phyloP scores from a whole-genome alignment of 306 rosid species.

The Vicia villosa region DNA sequence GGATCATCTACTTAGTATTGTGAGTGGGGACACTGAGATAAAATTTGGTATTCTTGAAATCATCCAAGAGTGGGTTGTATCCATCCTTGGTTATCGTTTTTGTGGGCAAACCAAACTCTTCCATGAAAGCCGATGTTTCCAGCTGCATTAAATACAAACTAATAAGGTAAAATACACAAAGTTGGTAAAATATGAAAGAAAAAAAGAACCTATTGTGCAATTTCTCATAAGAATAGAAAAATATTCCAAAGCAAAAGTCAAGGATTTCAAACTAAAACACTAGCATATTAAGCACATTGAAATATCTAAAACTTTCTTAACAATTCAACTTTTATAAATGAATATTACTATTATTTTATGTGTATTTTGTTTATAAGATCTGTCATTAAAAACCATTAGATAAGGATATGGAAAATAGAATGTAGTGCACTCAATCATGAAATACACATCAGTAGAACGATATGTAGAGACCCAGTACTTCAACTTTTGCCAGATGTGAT shows the following conservation, averaged over 20 bases:
- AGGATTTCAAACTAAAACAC: not conserved
- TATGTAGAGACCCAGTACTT: constrained; percentile 1
- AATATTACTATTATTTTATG: not conserved
- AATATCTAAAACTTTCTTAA: not conserved
- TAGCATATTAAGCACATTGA: not conserved
- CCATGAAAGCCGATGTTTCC: constrained; percentile 97
- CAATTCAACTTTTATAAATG: not conserved
- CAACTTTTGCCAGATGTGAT: not conserved
- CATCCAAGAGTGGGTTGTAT: constrained; percentile 89
- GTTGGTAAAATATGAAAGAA: not conserved
- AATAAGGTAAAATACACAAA: constrained; percentile 17
- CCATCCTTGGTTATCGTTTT: constrained; percentile 91
- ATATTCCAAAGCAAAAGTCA: constrained; percentile 9
- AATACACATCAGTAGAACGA: constrained; percentile 6
- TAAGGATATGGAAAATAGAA: not conserved
- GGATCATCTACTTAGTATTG: constrained; percentile 55
- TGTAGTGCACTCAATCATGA: not conserved
- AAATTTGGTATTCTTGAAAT: constrained; percentile 90
- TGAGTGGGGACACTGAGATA: constrained; percentile 92
- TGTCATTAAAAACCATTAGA: not conserved
- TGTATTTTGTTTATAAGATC: constrained; percentile 5
- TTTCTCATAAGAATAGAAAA: constrained; percentile 18
- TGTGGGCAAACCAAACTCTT: constrained; percentile 89
- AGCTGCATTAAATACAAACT: constrained; percentile 53
- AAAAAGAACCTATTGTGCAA: not conserved